phyloP scores from a whole-genome alignment of 163 green algal genomes.

The Trebouxia gelatinosa region DNA sequence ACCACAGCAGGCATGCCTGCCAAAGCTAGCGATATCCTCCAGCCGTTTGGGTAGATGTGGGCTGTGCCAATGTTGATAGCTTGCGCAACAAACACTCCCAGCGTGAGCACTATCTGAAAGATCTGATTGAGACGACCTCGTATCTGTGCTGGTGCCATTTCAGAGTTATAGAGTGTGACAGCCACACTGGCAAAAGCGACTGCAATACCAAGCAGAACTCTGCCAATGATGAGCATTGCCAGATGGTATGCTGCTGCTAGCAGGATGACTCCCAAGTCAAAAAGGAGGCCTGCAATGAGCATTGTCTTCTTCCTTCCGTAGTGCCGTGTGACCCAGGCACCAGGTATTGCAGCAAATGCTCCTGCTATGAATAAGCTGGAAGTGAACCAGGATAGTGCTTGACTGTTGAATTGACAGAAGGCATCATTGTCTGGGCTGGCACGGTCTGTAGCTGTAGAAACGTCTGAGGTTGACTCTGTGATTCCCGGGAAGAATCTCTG shows the following conservation, averaged over 20 bases:
- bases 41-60: conserved; percentile 36
- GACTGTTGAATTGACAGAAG: conserved; percentile 41
- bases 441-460: neutral
- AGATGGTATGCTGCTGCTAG: conserved; percentile 32
- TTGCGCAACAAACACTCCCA: conserved; percentile 61
- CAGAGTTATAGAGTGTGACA: conserved; percentile 47
- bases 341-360: conserved; percentile 34
- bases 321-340: conserved; percentile 26
- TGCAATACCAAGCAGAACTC: conserved; percentile 39
- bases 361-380: conserved; percentile 44
- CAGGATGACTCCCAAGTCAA: conserved; percentile 33
- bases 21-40: conserved; percentile 51
- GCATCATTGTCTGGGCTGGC: conserved; percentile 25
- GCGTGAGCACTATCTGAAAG: conserved; percentile 54
- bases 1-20: conserved; percentile 37
- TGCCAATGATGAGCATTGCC: conserved; percentile 38
- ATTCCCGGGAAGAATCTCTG: conserved; percentile 33
- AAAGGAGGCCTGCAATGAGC: conserved; percentile 37
- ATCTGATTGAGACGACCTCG: conserved; percentile 69
- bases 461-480: neutral
- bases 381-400: conserved; percentile 43
- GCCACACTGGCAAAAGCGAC: conserved; percentile 41
- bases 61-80: conserved; percentile 58
- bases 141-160: conserved; percentile 53
- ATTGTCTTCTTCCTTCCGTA: conserved; percentile 36